Evolutionary conservation across 768 basidiomycete species (phyloP).

Genomic region (Lepiota venenata): DNA sequence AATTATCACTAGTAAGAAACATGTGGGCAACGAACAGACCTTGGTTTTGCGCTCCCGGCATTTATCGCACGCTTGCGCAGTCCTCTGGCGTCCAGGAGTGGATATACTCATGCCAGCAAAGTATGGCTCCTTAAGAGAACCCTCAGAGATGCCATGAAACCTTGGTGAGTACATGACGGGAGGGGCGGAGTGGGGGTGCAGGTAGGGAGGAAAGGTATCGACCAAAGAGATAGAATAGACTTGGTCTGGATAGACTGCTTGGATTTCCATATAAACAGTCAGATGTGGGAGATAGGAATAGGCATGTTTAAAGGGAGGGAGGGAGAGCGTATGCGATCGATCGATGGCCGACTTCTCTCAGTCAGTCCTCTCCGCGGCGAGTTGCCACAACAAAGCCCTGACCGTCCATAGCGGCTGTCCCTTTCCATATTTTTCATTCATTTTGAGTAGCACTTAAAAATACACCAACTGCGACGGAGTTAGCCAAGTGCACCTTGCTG

Average conservation of each 20-base stretch:
- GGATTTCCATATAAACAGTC: constrained; percentile 3
- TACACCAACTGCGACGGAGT: constrained; percentile 10
- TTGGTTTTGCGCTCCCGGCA: constrained; percentile 58
- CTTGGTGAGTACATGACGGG: background rate
- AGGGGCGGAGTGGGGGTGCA: background rate
- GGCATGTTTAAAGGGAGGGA: constrained; percentile 7
- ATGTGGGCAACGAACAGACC: constrained; percentile 26
- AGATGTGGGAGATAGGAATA: background rate
- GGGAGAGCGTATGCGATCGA: constrained; percentile 1
- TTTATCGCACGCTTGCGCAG: constrained; percentile 53
- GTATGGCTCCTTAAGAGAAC: background rate
- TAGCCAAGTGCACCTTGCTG: constrained; percentile 3
- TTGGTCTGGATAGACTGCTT: background rate
- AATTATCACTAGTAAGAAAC: background rate
- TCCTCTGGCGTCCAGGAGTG: constrained; percentile 48
- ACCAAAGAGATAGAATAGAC: constrained; percentile 5
- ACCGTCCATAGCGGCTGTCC: background rate
- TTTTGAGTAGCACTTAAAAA: background rate
- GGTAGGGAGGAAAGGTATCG: background rate
- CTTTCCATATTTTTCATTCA: constrained; percentile 5
- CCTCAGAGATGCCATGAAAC: background rate
- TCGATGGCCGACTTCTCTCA: constrained; percentile 9
- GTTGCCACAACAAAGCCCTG: constrained; percentile 1
- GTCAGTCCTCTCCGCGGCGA: constrained; percentile 10
- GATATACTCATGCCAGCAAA: constrained; percentile 18